Evolutionary conservation across 140 eudicot species (phyloP).

Genomic region (Cichorium intybus): DNA sequence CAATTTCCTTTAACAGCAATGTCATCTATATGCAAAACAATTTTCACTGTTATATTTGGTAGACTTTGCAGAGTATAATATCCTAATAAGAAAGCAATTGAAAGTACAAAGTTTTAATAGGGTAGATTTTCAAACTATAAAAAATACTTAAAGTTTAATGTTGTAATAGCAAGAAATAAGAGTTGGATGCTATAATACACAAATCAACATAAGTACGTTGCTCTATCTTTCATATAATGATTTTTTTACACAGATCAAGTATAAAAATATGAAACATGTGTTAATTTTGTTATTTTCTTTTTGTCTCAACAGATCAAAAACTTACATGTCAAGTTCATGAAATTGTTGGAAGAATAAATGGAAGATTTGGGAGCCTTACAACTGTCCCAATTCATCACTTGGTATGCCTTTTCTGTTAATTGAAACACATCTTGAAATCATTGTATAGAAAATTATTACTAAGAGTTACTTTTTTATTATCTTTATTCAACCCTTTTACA

Average conservation of each 20-base stretch:
- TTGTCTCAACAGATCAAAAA: constrained; percentile 54
- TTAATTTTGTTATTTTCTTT: not conserved
- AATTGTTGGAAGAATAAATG: constrained; percentile 89
- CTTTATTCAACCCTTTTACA: too few species aligned
- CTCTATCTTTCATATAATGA: not conserved
- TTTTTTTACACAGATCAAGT: not conserved
- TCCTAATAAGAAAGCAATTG: too few species aligned
- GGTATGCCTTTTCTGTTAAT: constrained; percentile 30
- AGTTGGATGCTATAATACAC: not conserved
- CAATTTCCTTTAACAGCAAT: too few species aligned
- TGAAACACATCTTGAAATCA: not conserved
- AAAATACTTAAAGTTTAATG: too few species aligned
- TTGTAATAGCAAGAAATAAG: not conserved
- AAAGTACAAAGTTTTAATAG: not conserved
- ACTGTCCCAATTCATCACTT: constrained; percentile 86
- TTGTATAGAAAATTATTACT: too few species aligned
- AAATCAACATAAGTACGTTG: not conserved
- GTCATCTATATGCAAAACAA: too few species aligned
- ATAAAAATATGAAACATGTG: not conserved
- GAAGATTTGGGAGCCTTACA: constrained; percentile 79
- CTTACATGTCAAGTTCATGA: constrained; percentile 88
- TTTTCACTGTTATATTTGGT: too few species aligned
- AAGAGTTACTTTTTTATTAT: too few species aligned
- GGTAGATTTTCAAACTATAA: too few species aligned
- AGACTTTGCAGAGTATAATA: not conserved